Conservation (phyloP, 1,139 yeast genomes). For the Meyerozyma sp. region DNA sequence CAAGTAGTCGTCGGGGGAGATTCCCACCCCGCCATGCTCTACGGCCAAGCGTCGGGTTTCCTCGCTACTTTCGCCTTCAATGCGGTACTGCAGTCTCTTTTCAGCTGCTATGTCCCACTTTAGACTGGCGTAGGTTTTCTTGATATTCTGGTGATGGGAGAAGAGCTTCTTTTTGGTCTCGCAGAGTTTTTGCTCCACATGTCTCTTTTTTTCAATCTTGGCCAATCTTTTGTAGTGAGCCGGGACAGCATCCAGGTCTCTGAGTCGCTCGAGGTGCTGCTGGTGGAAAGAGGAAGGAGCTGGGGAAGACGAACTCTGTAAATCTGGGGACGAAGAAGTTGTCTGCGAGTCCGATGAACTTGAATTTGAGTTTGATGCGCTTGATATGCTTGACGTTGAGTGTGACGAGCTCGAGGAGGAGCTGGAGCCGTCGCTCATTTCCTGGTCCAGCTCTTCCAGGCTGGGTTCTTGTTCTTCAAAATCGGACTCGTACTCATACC, state of each 20-base stretch:
- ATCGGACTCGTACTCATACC: conserved; percentile 7
- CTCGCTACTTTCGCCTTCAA: not conserved
- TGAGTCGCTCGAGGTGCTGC: not conserved
- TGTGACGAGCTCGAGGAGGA: too few relatives aligned
- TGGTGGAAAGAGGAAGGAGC: not conserved
- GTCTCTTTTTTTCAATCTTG: not conserved
- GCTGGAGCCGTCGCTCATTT: too few relatives aligned
- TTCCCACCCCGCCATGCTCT: not conserved
- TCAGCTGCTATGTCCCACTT: not conserved
- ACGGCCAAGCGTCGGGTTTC: not conserved
- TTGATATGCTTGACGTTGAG: too few relatives aligned
- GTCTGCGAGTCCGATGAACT: too few relatives aligned
- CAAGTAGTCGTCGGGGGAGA: not conserved
- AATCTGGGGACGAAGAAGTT: not conserved
- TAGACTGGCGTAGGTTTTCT: not conserved
- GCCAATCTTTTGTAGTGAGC: not conserved
- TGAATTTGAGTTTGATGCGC: not conserved
- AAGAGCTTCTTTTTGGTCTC: not conserved
- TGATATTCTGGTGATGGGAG: not conserved
- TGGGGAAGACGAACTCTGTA: not conserved
- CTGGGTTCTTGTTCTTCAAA: not conserved
- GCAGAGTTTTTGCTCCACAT: not conserved
- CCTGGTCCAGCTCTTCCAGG: not conserved
- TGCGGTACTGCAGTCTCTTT: not conserved
- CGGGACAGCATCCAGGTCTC: not conserved